phyloP scores from a whole-genome alignment of 495 filamentous ascomycete genomes.

The Cenococcum geophilum region DNA sequence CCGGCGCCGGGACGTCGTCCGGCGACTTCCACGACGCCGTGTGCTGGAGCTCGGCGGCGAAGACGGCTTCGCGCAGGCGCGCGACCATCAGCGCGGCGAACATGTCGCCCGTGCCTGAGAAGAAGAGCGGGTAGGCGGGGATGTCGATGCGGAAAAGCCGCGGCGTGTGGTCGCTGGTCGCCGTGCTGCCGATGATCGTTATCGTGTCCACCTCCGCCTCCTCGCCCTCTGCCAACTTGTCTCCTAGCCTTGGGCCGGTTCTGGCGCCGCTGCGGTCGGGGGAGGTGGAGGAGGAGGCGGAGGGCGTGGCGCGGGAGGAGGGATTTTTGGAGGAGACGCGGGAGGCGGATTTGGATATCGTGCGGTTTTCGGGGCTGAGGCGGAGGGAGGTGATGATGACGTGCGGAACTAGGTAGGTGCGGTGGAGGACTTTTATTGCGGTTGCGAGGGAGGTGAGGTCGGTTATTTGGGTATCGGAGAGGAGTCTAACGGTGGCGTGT shows the following conservation, averaged over 20 bases:
- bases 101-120: conserved; percentile 96
- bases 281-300: conserved; percentile 15
- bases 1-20: conserved; percentile 51
- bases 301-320: conserved; percentile 11
- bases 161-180: conserved; percentile 51
- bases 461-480: conserved; percentile 75
- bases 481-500: conserved; percentile 50
- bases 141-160: conserved; percentile 79
- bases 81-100: conserved; percentile 87
- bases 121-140: conserved; percentile 83
- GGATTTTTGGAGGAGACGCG: conserved; percentile 38
- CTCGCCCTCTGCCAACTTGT: conserved; percentile 5
- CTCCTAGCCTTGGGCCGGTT: conserved; percentile 1
- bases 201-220: conserved; percentile 42
- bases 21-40: conserved; percentile 41
- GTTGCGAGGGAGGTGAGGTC: conserved; percentile 63
- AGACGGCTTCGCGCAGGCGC: conserved; percentile 77
- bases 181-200: conserved; percentile 73
- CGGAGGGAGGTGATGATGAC: conserved; percentile 86
- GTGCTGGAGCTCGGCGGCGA: conserved; percentile 32
- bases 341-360: conserved; percentile 34
- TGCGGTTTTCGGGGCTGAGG: conserved; percentile 37
- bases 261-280: conserved; percentile 13
- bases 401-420: conserved; percentile 71
- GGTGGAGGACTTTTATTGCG: conserved; percentile 73